Evolutionary conservation across 2,329 filamentous ascomycete genomes (phyloP).

Genomic region (Stachybotrys echinatus): DNA sequence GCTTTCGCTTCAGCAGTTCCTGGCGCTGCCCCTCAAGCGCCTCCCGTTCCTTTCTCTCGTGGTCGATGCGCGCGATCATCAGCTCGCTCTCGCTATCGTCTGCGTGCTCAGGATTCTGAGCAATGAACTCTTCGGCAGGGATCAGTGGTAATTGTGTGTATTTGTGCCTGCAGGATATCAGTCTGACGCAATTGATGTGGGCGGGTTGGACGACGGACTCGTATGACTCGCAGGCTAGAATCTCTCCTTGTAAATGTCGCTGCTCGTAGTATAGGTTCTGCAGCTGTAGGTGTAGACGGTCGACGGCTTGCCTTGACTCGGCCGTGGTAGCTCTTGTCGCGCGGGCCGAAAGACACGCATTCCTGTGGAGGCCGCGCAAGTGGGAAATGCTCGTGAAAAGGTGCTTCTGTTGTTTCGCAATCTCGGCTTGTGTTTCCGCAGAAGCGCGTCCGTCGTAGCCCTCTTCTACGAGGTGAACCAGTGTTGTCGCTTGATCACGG

Average conservation of each 20-base stretch:
- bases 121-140: constrained; percentile 75
- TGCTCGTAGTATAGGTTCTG: constrained; percentile 98
- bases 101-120: constrained; percentile 68
- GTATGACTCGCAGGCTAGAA: constrained; percentile 83
- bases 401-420: constrained; percentile 73
- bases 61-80: constrained; percentile 85
- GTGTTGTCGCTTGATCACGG: constrained; percentile 63
- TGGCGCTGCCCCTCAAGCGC: constrained; percentile 79
- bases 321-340: constrained; percentile 83
- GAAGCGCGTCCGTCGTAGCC: constrained; percentile 36
- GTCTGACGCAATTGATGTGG: neutral
- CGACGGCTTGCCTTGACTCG: constrained; percentile 84
- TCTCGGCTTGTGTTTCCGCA: constrained; percentile 47
- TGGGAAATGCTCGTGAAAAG: constrained; percentile 75
- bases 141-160: constrained; percentile 83
- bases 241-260: constrained; percentile 83
- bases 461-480: constrained; percentile 51
- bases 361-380: constrained; percentile 76
- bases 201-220: constrained; percentile 58
- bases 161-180: constrained; percentile 62
- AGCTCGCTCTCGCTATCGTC: constrained; percentile 70
- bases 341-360: constrained; percentile 73
- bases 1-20: constrained; percentile 62
- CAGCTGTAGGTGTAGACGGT: constrained; percentile 83
- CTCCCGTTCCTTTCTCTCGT: constrained; percentile 81